Conservation (phyloP, 345 rosid species). For the Abelmoschus esculentus region DNA sequence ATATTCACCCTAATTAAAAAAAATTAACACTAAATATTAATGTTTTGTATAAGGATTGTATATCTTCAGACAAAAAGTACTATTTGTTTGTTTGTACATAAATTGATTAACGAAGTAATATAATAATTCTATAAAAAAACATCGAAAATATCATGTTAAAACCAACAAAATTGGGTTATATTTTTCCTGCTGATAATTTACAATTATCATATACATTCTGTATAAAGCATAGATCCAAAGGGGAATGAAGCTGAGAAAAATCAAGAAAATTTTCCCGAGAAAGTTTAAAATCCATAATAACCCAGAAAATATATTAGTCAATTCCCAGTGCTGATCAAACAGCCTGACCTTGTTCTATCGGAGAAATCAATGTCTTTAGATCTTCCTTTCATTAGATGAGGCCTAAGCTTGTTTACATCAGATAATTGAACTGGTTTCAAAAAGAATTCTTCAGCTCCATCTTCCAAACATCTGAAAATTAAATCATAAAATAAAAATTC, state of each 20-base stretch:
- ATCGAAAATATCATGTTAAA: neutral
- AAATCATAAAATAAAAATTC: neutral
- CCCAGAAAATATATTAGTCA: neutral
- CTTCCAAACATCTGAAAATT: constrained; percentile 60
- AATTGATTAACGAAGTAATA: too few species aligned
- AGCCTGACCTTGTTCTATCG: constrained; percentile 24
- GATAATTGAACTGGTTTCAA: constrained; percentile 77
- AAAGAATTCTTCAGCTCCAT: constrained; percentile 90
- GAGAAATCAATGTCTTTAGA: constrained; percentile 21
- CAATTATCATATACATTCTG: neutral
- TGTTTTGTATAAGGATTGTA: too few species aligned
- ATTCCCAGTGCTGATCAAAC: neutral
- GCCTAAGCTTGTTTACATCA: constrained; percentile 67
- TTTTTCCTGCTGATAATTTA: neutral
- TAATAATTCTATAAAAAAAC: too few species aligned
- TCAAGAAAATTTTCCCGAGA: neutral
- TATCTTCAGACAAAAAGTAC: too few species aligned
- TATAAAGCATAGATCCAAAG: too few species aligned
- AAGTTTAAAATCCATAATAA: neutral
- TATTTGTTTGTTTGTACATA: too few species aligned
- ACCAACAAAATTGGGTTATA: neutral
- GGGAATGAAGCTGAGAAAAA: too few species aligned
- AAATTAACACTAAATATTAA: too few species aligned
- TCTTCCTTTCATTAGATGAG: constrained; percentile 46
- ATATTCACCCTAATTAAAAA: too few species aligned